Evolutionary conservation across 305 asterid genomes (phyloP), one percentile per base, ranked within the genome.

Genomic region (Plantago rigida): DNA sequence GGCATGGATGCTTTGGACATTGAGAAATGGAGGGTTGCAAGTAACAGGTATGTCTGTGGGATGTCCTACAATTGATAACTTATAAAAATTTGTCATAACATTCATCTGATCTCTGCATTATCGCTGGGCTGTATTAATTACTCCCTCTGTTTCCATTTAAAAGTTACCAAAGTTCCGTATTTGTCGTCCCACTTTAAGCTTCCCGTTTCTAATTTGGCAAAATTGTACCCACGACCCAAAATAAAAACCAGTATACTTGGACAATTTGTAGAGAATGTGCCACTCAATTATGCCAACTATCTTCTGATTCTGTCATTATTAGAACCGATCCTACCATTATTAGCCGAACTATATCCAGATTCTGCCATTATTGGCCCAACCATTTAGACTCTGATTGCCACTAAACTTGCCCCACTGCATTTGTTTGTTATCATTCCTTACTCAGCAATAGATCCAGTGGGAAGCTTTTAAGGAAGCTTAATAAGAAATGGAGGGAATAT

Each of bases 1-100:
- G 87, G 87, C 71, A 81, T 81, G 84, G 84, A 78, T 81, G 81
- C 83, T 48, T 74, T 81, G 9, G 87, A 81, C 78, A 79, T 79
- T 47, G 87, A 81, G 68, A 81, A 81, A 69, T 81, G 87, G 87
- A 78, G 68, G 31, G 80, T 81, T 34, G 82, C 75, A 4, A 78
- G 82, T 68, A 79, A 77, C 70, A 81, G 87, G 87, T 81, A 64
- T 54, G 59, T 54, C 28, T 31, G 6, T 36, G 22, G 42, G 12
- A 24, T 13, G 39, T 64, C 9, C 26, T 48, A 42, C 44, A 24
- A 14, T n/a, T 47, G 41, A 45, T 41, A 51, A 15, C 13, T 29
- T 11, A 51, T 19, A 13, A 34, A 49, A 49, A 36, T 62, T 42
- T 31, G 13, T 24, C 51, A 4, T 15, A n/a, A 36, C 29, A 51